These are phyloP conservation scores for Leccinum subtestaceum DNA, from an alignment of 768 basidiomycete genomes.

Conservation along the genomic window DNA sequence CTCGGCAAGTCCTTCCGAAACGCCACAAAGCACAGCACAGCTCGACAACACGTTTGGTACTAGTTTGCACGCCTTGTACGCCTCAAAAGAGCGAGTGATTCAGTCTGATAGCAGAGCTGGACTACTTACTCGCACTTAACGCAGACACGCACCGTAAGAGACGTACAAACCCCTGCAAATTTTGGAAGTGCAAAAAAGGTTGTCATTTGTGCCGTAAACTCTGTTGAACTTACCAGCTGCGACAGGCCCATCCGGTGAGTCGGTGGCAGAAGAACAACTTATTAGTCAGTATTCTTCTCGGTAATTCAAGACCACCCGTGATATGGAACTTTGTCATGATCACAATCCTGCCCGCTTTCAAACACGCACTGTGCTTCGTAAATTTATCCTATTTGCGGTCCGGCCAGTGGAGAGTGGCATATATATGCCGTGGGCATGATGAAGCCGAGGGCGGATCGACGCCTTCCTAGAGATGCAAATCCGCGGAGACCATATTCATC, in stretches of 20 bases:
- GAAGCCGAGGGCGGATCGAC: constrained; percentile 6
- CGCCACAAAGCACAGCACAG: constrained; percentile 27
- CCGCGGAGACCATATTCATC: constrained; percentile 6
- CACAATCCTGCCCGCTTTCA: constrained; percentile 1
- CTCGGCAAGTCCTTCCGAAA: constrained; percentile 5
- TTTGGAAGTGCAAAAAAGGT: not conserved
- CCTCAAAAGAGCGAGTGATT: not conserved
- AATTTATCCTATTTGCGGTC: constrained; percentile 1
- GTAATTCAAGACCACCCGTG: constrained; percentile 5
- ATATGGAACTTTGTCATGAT: not conserved
- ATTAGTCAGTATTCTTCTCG: constrained; percentile 17
- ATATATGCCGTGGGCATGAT: constrained; percentile 4
- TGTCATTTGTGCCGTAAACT: constrained; percentile 21
- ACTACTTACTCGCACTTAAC: not conserved
- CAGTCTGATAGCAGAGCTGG: not conserved
- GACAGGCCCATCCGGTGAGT: not conserved
- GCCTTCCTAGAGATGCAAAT: constrained; percentile 5
- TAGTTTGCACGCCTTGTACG: not conserved
- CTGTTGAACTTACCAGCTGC: constrained; percentile 3
- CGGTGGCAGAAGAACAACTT: constrained; percentile 13
- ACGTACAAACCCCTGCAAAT: not conserved
- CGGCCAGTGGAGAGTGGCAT: not conserved
- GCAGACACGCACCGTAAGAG: not conserved
- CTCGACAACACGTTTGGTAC: not conserved
- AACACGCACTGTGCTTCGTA: constrained; percentile 1